phyloP scores from a whole-genome alignment of 305 asterid species.

The Fraxinus xanthoxyloides region DNA sequence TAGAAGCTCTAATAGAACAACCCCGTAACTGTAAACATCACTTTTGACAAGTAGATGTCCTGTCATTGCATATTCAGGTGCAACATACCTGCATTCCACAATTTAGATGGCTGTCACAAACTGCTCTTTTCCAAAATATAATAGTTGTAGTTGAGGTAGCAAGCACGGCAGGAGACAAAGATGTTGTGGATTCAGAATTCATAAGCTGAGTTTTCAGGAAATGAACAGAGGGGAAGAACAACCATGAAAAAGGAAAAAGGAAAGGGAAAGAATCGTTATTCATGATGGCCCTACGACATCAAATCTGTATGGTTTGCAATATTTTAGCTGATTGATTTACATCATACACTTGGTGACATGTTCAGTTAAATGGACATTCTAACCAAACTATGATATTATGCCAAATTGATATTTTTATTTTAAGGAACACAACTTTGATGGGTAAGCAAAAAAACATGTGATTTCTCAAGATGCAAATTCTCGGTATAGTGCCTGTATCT shows the following conservation, averaged over 20 bases:
- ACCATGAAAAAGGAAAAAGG: background rate
- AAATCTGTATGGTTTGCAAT: background rate
- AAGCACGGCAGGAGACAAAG: background rate
- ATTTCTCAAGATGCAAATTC: background rate
- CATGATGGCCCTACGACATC: background rate
- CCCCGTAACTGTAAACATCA: slow-evolving; percentile 92
- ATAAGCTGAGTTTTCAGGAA: background rate
- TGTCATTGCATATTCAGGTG: slow-evolving; percentile 98
- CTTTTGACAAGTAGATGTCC: slow-evolving; percentile 94
- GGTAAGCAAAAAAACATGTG: background rate
- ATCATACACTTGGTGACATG: background rate
- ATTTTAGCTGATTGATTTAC: background rate
- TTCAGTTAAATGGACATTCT: background rate
- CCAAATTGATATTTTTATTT: background rate
- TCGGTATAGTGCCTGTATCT: background rate
- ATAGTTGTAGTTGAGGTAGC: background rate
- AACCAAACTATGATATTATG: background rate
- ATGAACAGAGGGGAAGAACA: background rate
- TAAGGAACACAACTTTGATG: background rate
- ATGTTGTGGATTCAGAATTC: background rate
- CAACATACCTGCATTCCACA: slow-evolving; percentile 65
- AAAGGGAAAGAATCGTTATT: background rate
- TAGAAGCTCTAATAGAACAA: slow-evolving; percentile 80
- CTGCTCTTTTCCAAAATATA: background rate
- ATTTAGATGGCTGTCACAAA: slow-evolving; percentile 3